Evolutionary conservation across 495 filamentous ascomycete genomes (phyloP).

Genomic region (Trichocladium antarcticum): DNA sequence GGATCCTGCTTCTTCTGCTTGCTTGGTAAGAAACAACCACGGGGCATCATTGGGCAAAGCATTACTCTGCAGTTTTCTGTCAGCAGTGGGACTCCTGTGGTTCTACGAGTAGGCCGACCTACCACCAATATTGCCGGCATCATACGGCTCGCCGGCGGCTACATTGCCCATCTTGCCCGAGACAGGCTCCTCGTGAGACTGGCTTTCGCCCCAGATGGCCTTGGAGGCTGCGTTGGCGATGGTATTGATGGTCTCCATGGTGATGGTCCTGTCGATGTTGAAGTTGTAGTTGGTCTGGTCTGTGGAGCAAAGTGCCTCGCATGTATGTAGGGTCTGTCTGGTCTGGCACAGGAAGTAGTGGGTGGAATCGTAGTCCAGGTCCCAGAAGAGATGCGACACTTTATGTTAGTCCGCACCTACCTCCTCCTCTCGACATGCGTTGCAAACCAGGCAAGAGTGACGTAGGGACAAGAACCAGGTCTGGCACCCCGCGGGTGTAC

Average conservation of each 20-base stretch:
- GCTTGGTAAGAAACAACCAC: neutral
- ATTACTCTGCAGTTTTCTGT: neutral
- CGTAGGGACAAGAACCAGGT: neutral
- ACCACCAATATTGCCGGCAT: constrained; percentile 45
- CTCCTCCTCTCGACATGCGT: neutral
- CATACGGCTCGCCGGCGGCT: constrained; percentile 47
- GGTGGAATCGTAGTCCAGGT: too few species aligned
- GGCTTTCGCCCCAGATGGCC: constrained; percentile 40
- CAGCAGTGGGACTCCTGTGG: too few species aligned
- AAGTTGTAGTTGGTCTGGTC: too few species aligned
- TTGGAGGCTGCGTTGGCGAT: constrained; percentile 35
- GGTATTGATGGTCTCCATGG: constrained; percentile 47
- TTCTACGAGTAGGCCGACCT: neutral
- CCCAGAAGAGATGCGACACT: neutral
- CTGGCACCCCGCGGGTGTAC: neutral
- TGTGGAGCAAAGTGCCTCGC: too few species aligned
- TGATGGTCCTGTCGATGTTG: constrained; percentile 6
- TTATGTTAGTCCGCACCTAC: neutral
- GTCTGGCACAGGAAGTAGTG: too few species aligned
- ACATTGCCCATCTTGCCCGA: constrained; percentile 43
- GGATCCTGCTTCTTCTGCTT: neutral
- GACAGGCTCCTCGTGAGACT: constrained; percentile 39
- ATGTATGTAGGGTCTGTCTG: too few species aligned
- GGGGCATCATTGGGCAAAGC: neutral
- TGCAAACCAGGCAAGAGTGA: neutral